Evolutionary conservation across 805 yeast genomes (phyloP), one percentile per base, ranked within the genome.

Genomic region (Ogataea chonburiensis): DNA sequence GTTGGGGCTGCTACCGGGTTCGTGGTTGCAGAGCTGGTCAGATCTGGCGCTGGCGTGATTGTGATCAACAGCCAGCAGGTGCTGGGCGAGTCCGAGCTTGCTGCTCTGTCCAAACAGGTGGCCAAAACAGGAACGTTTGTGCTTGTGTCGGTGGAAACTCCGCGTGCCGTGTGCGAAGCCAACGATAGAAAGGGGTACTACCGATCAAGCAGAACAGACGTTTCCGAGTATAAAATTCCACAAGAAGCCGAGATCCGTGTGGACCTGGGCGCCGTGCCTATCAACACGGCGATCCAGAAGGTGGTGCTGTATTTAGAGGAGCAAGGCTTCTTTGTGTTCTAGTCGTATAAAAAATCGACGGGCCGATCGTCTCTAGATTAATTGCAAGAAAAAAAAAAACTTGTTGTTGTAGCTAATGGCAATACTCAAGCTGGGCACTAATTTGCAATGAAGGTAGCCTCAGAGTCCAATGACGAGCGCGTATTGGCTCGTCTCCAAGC

Each of bases 41-140:
- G 86, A 58, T 77, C 96, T n/a, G 97, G 97, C 39, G 69, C 95
- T 7, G 98, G 95, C 50, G 91, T 91, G 26, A 83, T 89, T 47
- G 73, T 84, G 32, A 76, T 81, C 11, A 73, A 79, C 35, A 41
- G 55, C 8, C 44, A 56, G 16, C 60, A 66, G 39, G 73, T 79
- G 18, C 67, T 72, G 8, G 64, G 66, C 22, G 62, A 64, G 25
- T 61, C 60, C 28, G 68, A 71, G 42, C 63, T 76, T 26, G 53
- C 60, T n/a, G 42, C 45, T 11, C 71, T 74, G 19, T 67, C 67
- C 42, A 63, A 64, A 39, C 54, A 61, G 17, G 63, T 73, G 21
- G 67, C 73, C 47, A 68, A 68, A 58, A 58, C 68, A 33, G 80
- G 81, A 35, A 54, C 73, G 9, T 75, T 75, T 58, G 63, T 73